Conservation (phyloP, 495 filamentous ascomycete species). For the Glarea lozoyensis region DNA sequence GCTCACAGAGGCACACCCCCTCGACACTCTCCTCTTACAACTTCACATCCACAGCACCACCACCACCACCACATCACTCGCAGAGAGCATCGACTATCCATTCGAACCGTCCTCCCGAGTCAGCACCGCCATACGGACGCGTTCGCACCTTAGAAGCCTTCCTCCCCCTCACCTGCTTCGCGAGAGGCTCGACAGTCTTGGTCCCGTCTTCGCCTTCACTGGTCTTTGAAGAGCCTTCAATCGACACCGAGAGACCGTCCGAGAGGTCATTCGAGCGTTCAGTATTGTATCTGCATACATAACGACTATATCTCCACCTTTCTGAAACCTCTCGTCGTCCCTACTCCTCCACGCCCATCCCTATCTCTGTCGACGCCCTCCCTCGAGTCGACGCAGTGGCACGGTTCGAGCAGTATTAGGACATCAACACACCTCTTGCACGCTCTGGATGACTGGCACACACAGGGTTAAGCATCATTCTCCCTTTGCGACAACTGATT, state of each 20-base stretch:
- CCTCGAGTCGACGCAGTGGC: constrained; percentile 8
- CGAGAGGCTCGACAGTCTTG: constrained; percentile 1
- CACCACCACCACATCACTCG: background rate
- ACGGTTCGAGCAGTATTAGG: background rate
- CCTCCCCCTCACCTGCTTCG: background rate
- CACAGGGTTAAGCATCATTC: constrained; percentile 14
- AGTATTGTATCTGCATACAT: background rate
- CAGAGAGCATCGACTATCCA: background rate
- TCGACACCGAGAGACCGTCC: background rate
- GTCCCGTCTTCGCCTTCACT: constrained; percentile 9
- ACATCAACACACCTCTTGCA: too few species aligned
- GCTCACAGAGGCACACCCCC: too few species aligned
- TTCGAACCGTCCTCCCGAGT: constrained; percentile 3
- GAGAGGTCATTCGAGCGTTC: background rate
- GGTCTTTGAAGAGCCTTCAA: constrained; percentile 13
- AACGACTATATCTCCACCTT: too few species aligned
- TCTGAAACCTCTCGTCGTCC: background rate
- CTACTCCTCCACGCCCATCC: background rate
- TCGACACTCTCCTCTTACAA: background rate
- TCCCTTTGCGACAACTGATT: constrained; percentile 20
- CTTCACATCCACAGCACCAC: background rate
- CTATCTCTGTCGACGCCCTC: background rate
- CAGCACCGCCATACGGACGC: constrained; percentile 1
- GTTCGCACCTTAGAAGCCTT: constrained; percentile 1
- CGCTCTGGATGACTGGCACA: constrained; percentile 17